Evolutionary conservation across 129 eudicot species (phyloP).

Genomic region (Tanacetum coccineum): DNA sequence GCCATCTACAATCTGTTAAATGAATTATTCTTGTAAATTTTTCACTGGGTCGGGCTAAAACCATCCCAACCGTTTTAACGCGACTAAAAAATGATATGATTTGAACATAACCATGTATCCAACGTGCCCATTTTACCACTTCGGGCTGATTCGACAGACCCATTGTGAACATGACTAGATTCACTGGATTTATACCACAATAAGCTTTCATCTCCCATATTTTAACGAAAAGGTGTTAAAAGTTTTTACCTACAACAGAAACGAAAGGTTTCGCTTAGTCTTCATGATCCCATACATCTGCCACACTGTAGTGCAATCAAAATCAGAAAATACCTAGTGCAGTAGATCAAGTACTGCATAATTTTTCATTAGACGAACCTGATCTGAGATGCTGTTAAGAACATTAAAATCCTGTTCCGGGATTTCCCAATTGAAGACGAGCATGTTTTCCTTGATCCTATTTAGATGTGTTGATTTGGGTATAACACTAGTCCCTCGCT

Average conservation of each 20-base stretch:
- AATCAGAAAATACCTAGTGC: background rate
- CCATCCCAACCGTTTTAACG: no score
- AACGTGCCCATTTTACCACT: no score
- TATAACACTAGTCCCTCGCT: conserved; percentile 69
- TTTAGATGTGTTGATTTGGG: conserved; percentile 66
- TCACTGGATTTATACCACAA: no score
- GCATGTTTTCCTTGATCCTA: conserved; percentile 58
- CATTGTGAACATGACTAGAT: no score
- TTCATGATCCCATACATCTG: conserved; percentile 68
- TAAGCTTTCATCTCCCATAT: background rate
- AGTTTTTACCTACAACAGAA: background rate
- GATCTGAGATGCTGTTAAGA: conserved; percentile 43
- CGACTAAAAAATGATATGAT: no score
- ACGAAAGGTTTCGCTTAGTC: conserved; percentile 25
- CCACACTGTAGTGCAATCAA: conserved; percentile 20
- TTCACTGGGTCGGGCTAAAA: no score
- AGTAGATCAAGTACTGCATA: background rate
- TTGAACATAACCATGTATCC: no score
- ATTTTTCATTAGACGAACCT: conserved; percentile 24
- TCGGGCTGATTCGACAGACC: no score
- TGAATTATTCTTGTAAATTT: no score
- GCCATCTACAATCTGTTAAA: no score
- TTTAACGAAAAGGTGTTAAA: background rate
- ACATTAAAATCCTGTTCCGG: conserved; percentile 55
- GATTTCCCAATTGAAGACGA: conserved; percentile 54